These are phyloP conservation scores for Akanthomyces uredinophilus DNA, from an alignment of 2,329 filamentous ascomycete genomes.

Conservation along the genomic window DNA sequence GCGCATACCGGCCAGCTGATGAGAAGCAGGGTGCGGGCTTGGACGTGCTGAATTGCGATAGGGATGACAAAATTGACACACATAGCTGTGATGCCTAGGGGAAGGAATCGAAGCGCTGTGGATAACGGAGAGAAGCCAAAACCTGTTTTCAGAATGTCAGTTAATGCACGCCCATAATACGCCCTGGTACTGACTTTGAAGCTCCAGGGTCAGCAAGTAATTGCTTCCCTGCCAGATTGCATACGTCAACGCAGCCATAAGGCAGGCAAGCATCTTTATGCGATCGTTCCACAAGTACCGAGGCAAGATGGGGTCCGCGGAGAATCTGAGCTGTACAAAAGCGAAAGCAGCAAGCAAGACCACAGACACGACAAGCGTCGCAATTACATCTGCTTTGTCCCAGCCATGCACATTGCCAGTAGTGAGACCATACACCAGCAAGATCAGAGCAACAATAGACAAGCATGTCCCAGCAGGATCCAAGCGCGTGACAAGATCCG, in stretches of 20 bases:
- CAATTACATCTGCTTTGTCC: constrained; percentile 9
- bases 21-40: constrained; percentile 11
- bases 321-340: constrained; percentile 8
- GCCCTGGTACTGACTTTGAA: constrained; percentile 11
- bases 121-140: constrained; percentile 15
- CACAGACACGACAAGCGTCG: constrained; percentile 11
- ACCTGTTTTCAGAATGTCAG: background rate
- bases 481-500: constrained; percentile 2
- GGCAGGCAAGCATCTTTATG: constrained; percentile 12
- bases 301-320: constrained; percentile 11
- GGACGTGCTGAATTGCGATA: constrained; percentile 1
- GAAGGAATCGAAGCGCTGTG: constrained; percentile 16
- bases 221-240: constrained; percentile 16
- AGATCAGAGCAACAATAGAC: constrained; percentile 10
- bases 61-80: constrained; percentile 15
- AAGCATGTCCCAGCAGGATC: constrained; percentile 11
- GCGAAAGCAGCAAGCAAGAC: constrained; percentile 9
- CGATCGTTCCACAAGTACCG: constrained; percentile 13
- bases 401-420: constrained; percentile 15
- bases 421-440: constrained; percentile 14
- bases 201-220: constrained; percentile 15
- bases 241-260: constrained; percentile 14
- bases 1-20: constrained; percentile 13
- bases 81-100: constrained; percentile 16
- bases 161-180: background rate